Conservation (phyloP, 2,329 filamentous ascomycete species). For the Ceratocystiopsis sp. region DNA sequence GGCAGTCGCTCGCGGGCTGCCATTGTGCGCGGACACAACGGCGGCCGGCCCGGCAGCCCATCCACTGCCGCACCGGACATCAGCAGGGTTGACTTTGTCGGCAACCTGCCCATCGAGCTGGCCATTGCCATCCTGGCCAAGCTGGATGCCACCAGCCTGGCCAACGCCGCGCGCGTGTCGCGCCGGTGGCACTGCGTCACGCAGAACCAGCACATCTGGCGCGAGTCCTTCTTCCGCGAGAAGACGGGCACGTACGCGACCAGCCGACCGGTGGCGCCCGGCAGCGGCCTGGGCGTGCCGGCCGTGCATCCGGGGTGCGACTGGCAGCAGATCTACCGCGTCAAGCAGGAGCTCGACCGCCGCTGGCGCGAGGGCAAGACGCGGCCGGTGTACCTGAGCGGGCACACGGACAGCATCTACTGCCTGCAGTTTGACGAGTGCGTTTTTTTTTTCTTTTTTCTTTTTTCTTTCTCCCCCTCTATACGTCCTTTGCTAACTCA, state of each 20-base stretch:
- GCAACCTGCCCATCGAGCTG: constrained; percentile 37
- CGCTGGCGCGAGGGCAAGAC: constrained; percentile 70
- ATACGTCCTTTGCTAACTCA: no score
- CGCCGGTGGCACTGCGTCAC: constrained; percentile 29
- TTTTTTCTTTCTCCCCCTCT: neutral
- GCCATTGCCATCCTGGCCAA: constrained; percentile 40
- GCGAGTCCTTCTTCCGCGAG: constrained; percentile 44
- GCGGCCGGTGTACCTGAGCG: constrained; percentile 73
- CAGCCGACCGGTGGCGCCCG: constrained; percentile 31
- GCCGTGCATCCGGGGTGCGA: constrained; percentile 43
- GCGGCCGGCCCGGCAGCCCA: no score
- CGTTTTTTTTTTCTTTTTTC: constrained; percentile 16
- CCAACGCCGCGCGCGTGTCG: constrained; percentile 32
- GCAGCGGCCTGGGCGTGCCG: constrained; percentile 40
- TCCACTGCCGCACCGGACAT: constrained; percentile 19
- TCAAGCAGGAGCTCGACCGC: constrained; percentile 55
- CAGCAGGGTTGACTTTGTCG: constrained; percentile 40
- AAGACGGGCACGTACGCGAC: constrained; percentile 45
- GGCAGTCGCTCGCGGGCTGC: constrained; percentile 1
- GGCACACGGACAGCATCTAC: constrained; percentile 91
- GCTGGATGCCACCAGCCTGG: constrained; percentile 35
- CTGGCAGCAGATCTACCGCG: constrained; percentile 74
- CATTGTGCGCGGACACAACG: no score
- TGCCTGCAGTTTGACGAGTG: constrained; percentile 96
- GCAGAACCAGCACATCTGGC: constrained; percentile 42